These are phyloP conservation scores for Isoetes engelmannii DNA, from an alignment of 83 land plant species.

Conservation along the genomic window DNA sequence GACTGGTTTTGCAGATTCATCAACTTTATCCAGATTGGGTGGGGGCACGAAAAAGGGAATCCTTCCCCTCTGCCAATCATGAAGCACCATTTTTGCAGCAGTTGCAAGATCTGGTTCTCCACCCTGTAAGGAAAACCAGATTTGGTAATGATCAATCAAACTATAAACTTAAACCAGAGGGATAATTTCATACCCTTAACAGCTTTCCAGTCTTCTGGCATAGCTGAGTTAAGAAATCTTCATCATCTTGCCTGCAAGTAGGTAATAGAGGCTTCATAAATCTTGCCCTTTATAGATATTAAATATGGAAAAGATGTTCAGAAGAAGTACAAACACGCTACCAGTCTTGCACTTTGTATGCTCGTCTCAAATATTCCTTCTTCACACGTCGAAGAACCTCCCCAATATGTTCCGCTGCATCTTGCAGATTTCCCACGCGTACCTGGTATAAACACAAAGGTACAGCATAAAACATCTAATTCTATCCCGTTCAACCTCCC, in stretches of 20 bases:
- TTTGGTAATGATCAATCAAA: background rate
- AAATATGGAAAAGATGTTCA: background rate
- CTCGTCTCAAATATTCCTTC: slow-evolving; percentile 78
- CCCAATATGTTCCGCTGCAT: slow-evolving; percentile 93
- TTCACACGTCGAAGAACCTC: slow-evolving; percentile 87
- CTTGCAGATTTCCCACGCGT: slow-evolving; percentile 82
- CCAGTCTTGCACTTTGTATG: slow-evolving; percentile 85
- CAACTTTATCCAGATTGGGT: slow-evolving; percentile 44
- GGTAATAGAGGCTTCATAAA: background rate
- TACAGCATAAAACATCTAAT: too few relatives aligned
- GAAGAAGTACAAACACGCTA: slow-evolving; percentile 21
- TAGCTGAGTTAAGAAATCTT: slow-evolving; percentile 78
- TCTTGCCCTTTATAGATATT: slow-evolving; percentile 1
- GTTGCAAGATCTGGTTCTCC: slow-evolving; percentile 92
- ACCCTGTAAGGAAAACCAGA: slow-evolving; percentile 42
- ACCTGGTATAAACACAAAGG: slow-evolving; percentile 36
- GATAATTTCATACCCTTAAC: slow-evolving; percentile 50
- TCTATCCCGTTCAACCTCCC: too few relatives aligned
- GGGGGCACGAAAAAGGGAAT: slow-evolving; percentile 92
- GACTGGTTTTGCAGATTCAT: slow-evolving; percentile 9
- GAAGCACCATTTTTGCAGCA: slow-evolving; percentile 91
- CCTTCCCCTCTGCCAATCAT: slow-evolving; percentile 93
- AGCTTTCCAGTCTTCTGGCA: slow-evolving; percentile 79
- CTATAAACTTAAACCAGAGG: too few relatives aligned
- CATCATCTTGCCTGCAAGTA: slow-evolving; percentile 59